Evolutionary conservation across 805 yeast genomes (phyloP).

Genomic region (Pichia cephalocereana): DNA sequence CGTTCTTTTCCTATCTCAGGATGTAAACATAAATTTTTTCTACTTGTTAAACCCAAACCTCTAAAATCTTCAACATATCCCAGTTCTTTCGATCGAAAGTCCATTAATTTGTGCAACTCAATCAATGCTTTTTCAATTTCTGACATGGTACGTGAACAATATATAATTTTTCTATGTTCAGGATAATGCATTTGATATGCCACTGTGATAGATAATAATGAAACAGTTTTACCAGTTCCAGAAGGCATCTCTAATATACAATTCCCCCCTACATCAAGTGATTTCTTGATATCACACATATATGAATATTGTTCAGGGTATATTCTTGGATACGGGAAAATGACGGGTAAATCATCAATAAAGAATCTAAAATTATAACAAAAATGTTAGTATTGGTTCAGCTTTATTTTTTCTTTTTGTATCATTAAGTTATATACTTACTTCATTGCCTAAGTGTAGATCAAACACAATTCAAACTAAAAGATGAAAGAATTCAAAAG

Average conservation of each 20-base stretch:
- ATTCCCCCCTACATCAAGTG: conserved; percentile 93
- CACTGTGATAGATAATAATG: conserved; percentile 80
- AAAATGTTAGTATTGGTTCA: neutral
- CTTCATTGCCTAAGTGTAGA: neutral
- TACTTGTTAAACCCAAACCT: conserved; percentile 87
- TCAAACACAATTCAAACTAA: too few species aligned
- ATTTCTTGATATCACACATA: conserved; percentile 91
- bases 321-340: conserved; percentile 92
- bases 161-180: conserved; percentile 86
- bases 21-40: conserved; percentile 90
- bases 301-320: conserved; percentile 98
- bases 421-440: neutral
- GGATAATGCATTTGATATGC: conserved; percentile 94
- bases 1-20: conserved; percentile 81
- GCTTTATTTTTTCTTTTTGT: too few species aligned
- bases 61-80: conserved; percentile 87
- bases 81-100: conserved; percentile 68
- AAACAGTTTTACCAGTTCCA: conserved; percentile 96
- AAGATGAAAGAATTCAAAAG: too few species aligned
- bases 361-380: conserved; percentile 35
- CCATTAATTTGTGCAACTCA: conserved; percentile 84
- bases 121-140: conserved; percentile 96
- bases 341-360: conserved; percentile 92
- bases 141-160: conserved; percentile 99
- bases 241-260: conserved; percentile 99